These are phyloP conservation scores for Cokeromyces recurvatus DNA, from an alignment of 371 early-diverging fungal genomes.

Conservation along the genomic window DNA sequence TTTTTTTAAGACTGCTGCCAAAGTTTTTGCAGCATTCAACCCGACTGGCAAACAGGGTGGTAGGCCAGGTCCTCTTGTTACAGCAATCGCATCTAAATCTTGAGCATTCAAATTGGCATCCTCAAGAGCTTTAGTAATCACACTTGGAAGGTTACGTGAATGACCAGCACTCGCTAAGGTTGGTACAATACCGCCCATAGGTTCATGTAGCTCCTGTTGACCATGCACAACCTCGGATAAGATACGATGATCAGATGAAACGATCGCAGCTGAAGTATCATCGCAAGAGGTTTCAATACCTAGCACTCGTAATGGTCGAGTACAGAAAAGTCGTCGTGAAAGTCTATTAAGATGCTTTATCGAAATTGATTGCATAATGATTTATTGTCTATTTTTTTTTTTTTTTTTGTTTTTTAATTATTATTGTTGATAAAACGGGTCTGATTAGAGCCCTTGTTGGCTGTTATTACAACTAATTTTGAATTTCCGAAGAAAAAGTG, in stretches of 20 bases:
- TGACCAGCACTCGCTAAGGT: constrained; percentile 71
- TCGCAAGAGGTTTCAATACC: constrained; percentile 86
- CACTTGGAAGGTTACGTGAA: constrained; percentile 60
- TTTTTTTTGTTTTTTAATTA: too few species aligned
- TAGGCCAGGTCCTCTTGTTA: constrained; percentile 82
- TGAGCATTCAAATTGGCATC: constrained; percentile 45
- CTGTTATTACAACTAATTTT: too few species aligned
- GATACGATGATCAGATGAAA: constrained; percentile 65
- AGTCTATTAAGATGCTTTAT: too few species aligned
- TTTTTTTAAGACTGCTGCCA: constrained; percentile 67
- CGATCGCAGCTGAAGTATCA: constrained; percentile 79
- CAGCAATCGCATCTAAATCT: constrained; percentile 78
- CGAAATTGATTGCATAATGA: too few species aligned
- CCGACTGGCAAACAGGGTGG: constrained; percentile 75
- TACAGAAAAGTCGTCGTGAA: constrained; percentile 2
- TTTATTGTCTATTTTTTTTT: too few species aligned
- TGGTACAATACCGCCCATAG: constrained; percentile 81
- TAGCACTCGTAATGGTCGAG: constrained; percentile 40
- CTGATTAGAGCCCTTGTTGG: too few species aligned
- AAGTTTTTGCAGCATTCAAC: constrained; percentile 72
- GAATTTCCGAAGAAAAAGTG: too few species aligned
- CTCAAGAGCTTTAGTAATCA: constrained; percentile 61
- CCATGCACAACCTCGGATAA: constrained; percentile 61
- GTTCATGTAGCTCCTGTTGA: constrained; percentile 72
- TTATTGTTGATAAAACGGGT: too few species aligned